Evolutionary conservation across 106 monocot species (phyloP).

Genomic region (Dendrobium huoshanense): DNA sequence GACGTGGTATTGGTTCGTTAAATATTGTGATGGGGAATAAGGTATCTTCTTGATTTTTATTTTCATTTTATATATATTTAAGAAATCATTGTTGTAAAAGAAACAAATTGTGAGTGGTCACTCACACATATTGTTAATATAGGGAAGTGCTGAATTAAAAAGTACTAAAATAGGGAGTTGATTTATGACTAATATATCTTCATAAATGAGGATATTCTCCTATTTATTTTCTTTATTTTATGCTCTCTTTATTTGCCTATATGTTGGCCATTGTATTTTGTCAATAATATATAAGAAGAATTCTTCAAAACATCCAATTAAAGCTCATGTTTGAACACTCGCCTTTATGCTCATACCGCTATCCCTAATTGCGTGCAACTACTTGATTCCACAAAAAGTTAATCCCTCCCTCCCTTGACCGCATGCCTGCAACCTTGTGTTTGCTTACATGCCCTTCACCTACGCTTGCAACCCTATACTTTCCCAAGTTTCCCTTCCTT

Average conservation of each 20-base stretch:
- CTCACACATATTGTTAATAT: neutral
- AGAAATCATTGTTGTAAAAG: neutral
- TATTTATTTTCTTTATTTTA: neutral
- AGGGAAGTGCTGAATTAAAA: no score
- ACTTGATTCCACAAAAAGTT: no score
- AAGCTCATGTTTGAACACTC: neutral
- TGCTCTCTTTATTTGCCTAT: neutral
- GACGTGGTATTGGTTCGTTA: slow-evolving; percentile 86
- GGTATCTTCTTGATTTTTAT: slow-evolving; percentile 23
- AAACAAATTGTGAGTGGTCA: neutral
- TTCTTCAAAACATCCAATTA: neutral
- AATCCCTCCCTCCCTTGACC: no score
- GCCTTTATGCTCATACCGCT: neutral
- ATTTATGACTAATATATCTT: neutral
- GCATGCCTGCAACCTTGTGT: neutral
- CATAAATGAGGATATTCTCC: neutral
- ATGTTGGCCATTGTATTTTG: no score
- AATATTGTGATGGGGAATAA: slow-evolving; percentile 96
- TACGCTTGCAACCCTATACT: neutral
- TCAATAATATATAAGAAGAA: neutral
- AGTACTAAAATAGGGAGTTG: neutral
- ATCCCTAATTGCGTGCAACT: neutral
- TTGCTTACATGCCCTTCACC: neutral
- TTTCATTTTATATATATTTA: neutral
- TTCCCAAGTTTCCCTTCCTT: neutral